These are phyloP conservation scores for Coffea eugenioides DNA, from an alignment of 257 asterid genomes.

Conservation along the genomic window DNA sequence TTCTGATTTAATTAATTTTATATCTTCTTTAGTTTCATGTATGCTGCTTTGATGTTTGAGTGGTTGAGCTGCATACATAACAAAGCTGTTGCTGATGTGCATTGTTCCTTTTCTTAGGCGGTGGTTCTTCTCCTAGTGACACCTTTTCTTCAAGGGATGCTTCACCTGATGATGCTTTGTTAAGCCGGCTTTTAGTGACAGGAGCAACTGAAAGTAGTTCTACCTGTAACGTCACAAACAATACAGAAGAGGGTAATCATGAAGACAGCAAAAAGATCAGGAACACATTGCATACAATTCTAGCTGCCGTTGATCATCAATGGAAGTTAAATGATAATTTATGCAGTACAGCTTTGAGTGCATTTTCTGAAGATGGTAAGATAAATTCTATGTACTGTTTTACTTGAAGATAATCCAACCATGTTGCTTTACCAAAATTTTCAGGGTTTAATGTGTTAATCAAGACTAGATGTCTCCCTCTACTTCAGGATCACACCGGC, in stretches of 20 bases:
- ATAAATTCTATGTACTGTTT: conserved; percentile 4
- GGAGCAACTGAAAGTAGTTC: conserved; percentile 81
- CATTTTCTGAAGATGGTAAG: conserved; percentile 64
- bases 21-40: neutral
- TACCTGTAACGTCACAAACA: conserved; percentile 30
- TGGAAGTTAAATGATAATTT: conserved; percentile 48
- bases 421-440: conserved; percentile 2
- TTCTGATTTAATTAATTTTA: neutral
- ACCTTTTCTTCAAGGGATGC: conserved; percentile 46
- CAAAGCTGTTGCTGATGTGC: neutral
- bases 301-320: conserved; percentile 53
- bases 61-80: neutral
- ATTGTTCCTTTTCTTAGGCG: conserved; percentile 5
- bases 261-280: conserved; percentile 43
- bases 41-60: neutral
- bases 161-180: conserved; percentile 54
- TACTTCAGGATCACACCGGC: conserved; percentile 53
- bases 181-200: conserved; percentile 67
- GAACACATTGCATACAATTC: conserved; percentile 38
- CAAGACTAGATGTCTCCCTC: conserved; percentile 16
- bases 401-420: neutral
- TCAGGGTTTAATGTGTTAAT: neutral
- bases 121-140: conserved; percentile 18
- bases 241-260: conserved; percentile 38
- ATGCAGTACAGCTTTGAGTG: conserved; percentile 43